Percentiles rank a stretch among this genome's conserved stretches.
phyloP scores from a whole-genome alignment of 208 protist species.

The Leishmania braziliensis region DNA sequence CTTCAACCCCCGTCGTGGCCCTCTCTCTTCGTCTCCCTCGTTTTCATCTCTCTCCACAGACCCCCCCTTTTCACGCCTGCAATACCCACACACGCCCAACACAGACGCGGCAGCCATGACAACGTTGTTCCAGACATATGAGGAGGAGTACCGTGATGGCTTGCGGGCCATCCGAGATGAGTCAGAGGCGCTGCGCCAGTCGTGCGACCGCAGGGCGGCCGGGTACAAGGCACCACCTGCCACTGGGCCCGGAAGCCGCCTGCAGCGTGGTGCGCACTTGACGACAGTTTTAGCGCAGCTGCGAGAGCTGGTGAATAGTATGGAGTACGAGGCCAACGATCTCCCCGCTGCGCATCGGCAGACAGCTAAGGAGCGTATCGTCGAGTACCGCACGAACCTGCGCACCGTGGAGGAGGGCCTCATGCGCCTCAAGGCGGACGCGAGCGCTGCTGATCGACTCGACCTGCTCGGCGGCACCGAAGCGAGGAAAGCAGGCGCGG shows the following conservation, averaged over 20 bases:
- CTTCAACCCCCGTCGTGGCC: no score
- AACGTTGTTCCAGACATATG: slow-evolving; percentile 64
- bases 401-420: slow-evolving; percentile 49
- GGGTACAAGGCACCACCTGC: slow-evolving; percentile 54
- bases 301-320: slow-evolving; percentile 62
- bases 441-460: slow-evolving; percentile 51
- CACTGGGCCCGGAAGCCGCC: slow-evolving; percentile 56
- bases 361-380: slow-evolving; percentile 45
- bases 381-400: slow-evolving; percentile 41
- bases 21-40: not conserved
- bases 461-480: slow-evolving; percentile 48
- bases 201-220: slow-evolving; percentile 33
- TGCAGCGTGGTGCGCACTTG: slow-evolving; percentile 43
- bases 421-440: slow-evolving; percentile 39
- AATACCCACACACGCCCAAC: not conserved
- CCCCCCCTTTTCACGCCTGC: not conserved
- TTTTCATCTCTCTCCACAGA: slow-evolving; percentile 1
- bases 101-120: slow-evolving; percentile 38
- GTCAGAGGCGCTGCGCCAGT: slow-evolving; percentile 39
- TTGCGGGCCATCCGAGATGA: slow-evolving; percentile 49
- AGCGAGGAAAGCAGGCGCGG: not conserved
- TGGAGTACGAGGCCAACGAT: slow-evolving; percentile 81
- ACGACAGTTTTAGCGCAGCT: slow-evolving; percentile 40
- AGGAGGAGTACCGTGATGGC: slow-evolving; percentile 75
- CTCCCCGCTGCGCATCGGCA: slow-evolving; percentile 47